Evolutionary conservation across 1,139 yeast species (phyloP).

Genomic region (Pichia sp.): DNA sequence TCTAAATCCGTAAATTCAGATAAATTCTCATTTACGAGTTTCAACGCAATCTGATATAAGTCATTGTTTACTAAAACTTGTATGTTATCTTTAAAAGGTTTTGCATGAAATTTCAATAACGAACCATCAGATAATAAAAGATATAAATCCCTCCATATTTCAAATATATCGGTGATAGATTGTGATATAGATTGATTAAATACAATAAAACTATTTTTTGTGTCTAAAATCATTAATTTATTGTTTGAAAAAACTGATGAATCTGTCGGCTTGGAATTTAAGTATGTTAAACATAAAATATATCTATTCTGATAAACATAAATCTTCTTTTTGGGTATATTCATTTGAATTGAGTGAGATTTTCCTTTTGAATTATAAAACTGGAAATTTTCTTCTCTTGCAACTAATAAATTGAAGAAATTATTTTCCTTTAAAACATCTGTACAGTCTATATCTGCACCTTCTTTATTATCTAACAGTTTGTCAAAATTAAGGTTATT

Average conservation of each 20-base stretch:
- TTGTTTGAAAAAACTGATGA: conserved; percentile 33
- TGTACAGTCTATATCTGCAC: conserved; percentile 69
- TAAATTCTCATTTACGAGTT: conserved; percentile 45
- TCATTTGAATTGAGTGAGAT: conserved; percentile 52
- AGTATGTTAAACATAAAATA: conserved; percentile 50
- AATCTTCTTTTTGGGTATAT: conserved; percentile 51
- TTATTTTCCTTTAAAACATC: conserved; percentile 34
- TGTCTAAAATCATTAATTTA: conserved; percentile 60
- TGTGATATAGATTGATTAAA: conserved; percentile 64
- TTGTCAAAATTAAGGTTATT: conserved; percentile 64
- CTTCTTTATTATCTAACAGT: conserved; percentile 54
- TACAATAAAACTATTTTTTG: conserved; percentile 62
- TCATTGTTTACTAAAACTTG: conserved; percentile 65
- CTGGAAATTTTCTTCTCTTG: conserved; percentile 44
- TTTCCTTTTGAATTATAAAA: conserved; percentile 52
- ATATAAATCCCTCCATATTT: conserved; percentile 50
- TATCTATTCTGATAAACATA: conserved; percentile 41
- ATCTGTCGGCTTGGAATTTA: conserved; percentile 25
- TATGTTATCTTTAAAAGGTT: conserved; percentile 59
- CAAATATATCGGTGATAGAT: conserved; percentile 50
- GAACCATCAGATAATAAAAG: conserved; percentile 72
- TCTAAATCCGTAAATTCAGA: conserved; percentile 32
- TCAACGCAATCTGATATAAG: conserved; percentile 65
- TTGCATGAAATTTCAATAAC: conserved; percentile 62
- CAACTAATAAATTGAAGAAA: conserved; percentile 47